Percentiles rank a stretch among this genome's conserved stretches.
phyloP scores from a whole-genome alignment of 2,329 filamentous ascomycete species.

The Nigrograna mackinnonii region DNA sequence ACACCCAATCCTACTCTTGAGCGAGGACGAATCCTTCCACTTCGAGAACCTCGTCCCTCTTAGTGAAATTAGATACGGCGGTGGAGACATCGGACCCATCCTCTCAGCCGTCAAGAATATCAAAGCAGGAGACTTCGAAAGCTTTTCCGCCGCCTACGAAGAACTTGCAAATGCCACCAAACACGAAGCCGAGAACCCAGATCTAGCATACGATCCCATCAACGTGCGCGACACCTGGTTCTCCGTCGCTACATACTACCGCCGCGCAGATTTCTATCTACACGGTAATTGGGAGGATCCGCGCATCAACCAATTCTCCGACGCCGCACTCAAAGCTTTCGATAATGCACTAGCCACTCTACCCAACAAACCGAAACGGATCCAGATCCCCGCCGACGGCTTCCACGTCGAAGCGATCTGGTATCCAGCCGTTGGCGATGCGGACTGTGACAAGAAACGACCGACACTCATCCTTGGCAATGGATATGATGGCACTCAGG shows the following conservation, averaged over 20 bases:
- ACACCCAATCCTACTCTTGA: not conserved
- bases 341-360: slow-evolving; percentile 8
- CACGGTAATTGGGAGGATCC: slow-evolving; percentile 7
- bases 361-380: slow-evolving; percentile 5
- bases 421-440: slow-evolving; percentile 5
- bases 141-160: not conserved
- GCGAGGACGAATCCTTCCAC: slow-evolving; percentile 2
- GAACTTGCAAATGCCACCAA: slow-evolving; percentile 3
- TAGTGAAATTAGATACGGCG: too few species aligned
- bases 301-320: slow-evolving; percentile 5
- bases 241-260: slow-evolving; percentile 8
- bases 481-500: slow-evolving; percentile 34
- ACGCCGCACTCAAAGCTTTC: slow-evolving; percentile 3
- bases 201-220: not conserved
- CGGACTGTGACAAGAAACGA: too few species aligned
- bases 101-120: not conserved
- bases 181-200: not conserved
- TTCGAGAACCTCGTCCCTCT: slow-evolving; percentile 1
- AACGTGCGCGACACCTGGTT: slow-evolving; percentile 5
- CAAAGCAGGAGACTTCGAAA: not conserved
- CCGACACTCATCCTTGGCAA: slow-evolving; percentile 23
- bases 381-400: slow-evolving; percentile 3
- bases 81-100: not conserved
- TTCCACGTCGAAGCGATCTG: slow-evolving; percentile 7
- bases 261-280: slow-evolving; percentile 11